phyloP scores from a whole-genome alignment of 2,329 filamentous ascomycete species.

The Xylaria arbuscula region DNA sequence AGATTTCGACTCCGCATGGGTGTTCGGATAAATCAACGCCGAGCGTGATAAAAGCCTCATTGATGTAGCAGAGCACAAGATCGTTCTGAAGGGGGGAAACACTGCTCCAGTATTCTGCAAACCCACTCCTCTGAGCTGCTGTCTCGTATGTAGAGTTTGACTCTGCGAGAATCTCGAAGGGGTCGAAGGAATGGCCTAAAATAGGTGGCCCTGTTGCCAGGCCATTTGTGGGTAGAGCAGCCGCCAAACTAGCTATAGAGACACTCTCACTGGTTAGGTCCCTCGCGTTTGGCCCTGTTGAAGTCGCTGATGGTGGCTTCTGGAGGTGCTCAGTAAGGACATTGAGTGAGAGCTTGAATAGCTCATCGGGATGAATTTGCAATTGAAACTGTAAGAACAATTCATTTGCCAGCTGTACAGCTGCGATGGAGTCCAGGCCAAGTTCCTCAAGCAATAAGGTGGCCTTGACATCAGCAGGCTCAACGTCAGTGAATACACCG shows the following conservation, averaged over 20 bases:
- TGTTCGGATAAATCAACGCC: slow-evolving; percentile 22
- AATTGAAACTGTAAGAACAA: slow-evolving; percentile 10
- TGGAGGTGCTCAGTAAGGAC: background rate
- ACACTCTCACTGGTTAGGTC: background rate
- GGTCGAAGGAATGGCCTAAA: background rate
- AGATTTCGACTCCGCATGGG: slow-evolving; percentile 12
- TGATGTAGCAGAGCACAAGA: slow-evolving; percentile 17
- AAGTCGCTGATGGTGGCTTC: background rate
- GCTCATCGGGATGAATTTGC: slow-evolving; percentile 19
- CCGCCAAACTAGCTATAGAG: background rate
- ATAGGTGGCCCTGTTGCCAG: background rate
- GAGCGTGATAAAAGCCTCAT: slow-evolving; percentile 17
- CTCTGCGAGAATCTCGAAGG: slow-evolving; percentile 10
- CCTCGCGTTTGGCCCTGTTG: background rate
- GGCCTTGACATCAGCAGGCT: background rate
- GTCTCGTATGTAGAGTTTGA: slow-evolving; percentile 12
- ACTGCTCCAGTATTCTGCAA: slow-evolving; percentile 18
- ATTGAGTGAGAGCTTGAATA: slow-evolving; percentile 2
- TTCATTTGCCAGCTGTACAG: slow-evolving; percentile 15
- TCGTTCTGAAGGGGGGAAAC: slow-evolving; percentile 15
- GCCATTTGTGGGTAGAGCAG: background rate
- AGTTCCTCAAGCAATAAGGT: slow-evolving; percentile 7
- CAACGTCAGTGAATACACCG: slow-evolving; percentile 1
- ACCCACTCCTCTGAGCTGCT: slow-evolving; percentile 12
- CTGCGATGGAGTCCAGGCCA: slow-evolving; percentile 20